Evolutionary conservation across 2,329 filamentous ascomycete genomes (phyloP), one percentile per base, ranked within the genome.

Genomic region (Chalaropsis ovoidea): DNA sequence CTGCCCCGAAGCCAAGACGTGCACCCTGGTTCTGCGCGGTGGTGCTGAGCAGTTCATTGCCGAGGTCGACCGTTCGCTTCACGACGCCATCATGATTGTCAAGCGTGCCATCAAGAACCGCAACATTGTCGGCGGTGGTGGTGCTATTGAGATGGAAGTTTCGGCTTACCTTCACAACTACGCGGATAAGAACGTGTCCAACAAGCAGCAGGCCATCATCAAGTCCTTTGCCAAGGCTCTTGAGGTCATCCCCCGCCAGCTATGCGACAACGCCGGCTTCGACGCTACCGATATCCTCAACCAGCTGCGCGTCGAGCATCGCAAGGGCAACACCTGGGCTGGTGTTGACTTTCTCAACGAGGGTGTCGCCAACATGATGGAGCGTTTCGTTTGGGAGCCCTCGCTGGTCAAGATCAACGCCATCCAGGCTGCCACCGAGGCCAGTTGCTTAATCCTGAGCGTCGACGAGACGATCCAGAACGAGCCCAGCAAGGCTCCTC

Each of bases 11-110:
- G 93, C 94, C 70, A 96, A 95, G 83, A 97, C 94, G 1, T 99
- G 94, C 82, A 99, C 94, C 10, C 81, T 99, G 22, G 86, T 99
- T 49, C 86, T 99, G 69, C 89, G 94, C 73, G 94, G 94, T 73
- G 94, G 94, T 70, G 94, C 94, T 43, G 94, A 99, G 80, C 94
- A 99, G 76, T 99, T 99, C 79, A 99, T 99, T 72, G 94, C 94
- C 67, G 94, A 99, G 77, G 94, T 96, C 1, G 94, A 99, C 81
- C 89, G 94, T 69, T 96, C 90, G 74, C 83, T 99, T 70, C 94
- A 99, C 81, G 94, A 99, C 73, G 94, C 94, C 71, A 97, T 99
- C 77, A 99, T 99, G 94, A 96, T 99, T 73, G 94, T 99, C 74
- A 97, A 97, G 85, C 91, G 95, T 68, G 90, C 94, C 35, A 90